Percentiles rank a stretch among this genome's conserved stretches.
These are phyloP conservation scores for Beverwykella pulmonaria DNA, from an alignment of 495 filamentous ascomycete species.

Conservation along the genomic window DNA sequence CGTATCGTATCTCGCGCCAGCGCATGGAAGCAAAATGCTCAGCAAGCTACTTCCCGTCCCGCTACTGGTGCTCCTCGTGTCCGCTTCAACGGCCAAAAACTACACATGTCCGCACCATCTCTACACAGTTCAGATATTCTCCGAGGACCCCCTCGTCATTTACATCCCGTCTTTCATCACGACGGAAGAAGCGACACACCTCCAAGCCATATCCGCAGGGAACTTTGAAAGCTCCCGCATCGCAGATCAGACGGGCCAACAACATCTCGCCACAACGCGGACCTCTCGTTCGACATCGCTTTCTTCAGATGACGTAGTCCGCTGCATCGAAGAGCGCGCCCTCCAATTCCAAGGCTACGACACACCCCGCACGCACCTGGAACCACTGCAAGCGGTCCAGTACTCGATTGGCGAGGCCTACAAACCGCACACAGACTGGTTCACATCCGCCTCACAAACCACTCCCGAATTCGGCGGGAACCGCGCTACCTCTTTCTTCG, in stretches of 20 bases:
- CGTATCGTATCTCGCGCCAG: too few relatives aligned
- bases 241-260: constrained; percentile 26
- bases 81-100: constrained; percentile 9
- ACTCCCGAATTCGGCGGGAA: constrained; percentile 52
- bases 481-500: constrained; percentile 41
- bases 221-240: constrained; percentile 27
- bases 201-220: constrained; percentile 23
- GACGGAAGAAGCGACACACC: constrained; percentile 44
- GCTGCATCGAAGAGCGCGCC: constrained; percentile 39
- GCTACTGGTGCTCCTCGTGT: not conserved
- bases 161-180: constrained; percentile 55
- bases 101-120: constrained; percentile 38
- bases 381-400: constrained; percentile 59
- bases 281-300: constrained; percentile 29
- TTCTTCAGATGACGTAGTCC: constrained; percentile 12
- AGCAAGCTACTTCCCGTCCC: not conserved
- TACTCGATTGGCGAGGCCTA: constrained; percentile 55
- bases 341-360: constrained; percentile 38
- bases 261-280: constrained; percentile 19
- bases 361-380: constrained; percentile 53
- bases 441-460: constrained; percentile 48
- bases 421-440: constrained; percentile 63
- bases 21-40: not conserved
- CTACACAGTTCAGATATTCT: constrained; percentile 57
- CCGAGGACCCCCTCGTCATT: constrained; percentile 58